Conservation (phyloP, 2,329 filamentous ascomycete genomes). For the Stachybotrys chartarum region DNA sequence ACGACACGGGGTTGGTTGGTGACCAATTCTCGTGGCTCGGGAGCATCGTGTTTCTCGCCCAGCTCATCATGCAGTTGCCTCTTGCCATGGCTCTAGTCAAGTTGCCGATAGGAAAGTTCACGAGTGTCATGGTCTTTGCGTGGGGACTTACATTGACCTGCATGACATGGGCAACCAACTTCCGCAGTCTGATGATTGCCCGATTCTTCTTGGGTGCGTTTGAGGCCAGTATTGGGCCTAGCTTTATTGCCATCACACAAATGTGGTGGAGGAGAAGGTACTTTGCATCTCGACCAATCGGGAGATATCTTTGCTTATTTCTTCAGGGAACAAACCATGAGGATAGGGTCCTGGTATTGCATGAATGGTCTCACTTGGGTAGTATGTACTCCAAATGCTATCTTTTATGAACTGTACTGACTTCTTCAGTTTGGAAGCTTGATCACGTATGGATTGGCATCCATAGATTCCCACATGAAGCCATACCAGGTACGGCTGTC, state of each 20-base stretch:
- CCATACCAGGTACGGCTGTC: constrained; percentile 37
- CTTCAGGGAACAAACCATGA: constrained; percentile 44
- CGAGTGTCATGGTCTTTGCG: constrained; percentile 46
- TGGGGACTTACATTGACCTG: constrained; percentile 46
- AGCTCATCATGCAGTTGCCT: constrained; percentile 50
- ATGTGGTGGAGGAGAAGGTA: constrained; percentile 54
- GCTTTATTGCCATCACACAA: constrained; percentile 49
- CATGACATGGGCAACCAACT: constrained; percentile 46
- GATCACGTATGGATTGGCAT: constrained; percentile 51
- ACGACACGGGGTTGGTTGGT: constrained; percentile 49
- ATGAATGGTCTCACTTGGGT: constrained; percentile 55
- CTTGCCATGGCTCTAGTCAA: constrained; percentile 52
- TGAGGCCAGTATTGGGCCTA: constrained; percentile 40
- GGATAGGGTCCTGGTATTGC: constrained; percentile 51
- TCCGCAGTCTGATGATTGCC: constrained; percentile 39
- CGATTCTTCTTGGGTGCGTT: constrained; percentile 52
- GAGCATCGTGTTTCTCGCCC: constrained; percentile 53
- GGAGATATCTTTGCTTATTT: not conserved
- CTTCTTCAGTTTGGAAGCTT: constrained; percentile 39
- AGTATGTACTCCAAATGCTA: constrained; percentile 15
- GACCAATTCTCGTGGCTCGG: constrained; percentile 55
- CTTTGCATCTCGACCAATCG: not conserved
- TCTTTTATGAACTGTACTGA: constrained; percentile 2
- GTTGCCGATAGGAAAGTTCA: constrained; percentile 53
- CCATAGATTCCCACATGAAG: constrained; percentile 38